These are phyloP conservation scores for Xylariaceae sp. DNA, from an alignment of 2,329 filamentous ascomycete species.

Conservation along the genomic window DNA sequence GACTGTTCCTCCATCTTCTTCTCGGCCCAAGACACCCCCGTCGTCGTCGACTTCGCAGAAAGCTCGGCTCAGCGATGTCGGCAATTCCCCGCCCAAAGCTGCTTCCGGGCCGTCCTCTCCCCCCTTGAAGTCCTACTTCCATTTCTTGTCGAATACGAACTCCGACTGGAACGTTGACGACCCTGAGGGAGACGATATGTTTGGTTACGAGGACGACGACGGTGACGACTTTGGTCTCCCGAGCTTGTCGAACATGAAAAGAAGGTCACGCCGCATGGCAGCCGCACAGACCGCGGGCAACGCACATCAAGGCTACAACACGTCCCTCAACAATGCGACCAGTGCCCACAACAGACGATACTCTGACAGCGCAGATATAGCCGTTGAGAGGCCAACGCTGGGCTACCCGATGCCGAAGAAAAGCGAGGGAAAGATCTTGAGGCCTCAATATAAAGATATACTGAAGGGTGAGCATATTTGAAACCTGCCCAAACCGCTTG, in stretches of 20 bases:
- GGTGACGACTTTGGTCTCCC: constrained; percentile 94
- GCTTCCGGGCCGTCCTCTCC: constrained; percentile 50
- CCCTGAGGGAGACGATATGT: constrained; percentile 61
- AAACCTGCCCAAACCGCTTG: too few relatives aligned
- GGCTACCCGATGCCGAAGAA: constrained; percentile 85
- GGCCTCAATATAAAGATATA: constrained; percentile 97
- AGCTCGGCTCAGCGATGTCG: constrained; percentile 45
- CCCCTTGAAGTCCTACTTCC: constrained; percentile 67
- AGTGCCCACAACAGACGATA: constrained; percentile 46
- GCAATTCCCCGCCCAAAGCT: constrained; percentile 46
- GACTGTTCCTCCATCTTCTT: constrained; percentile 50
- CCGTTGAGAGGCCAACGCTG: constrained; percentile 75
- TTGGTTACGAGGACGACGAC: constrained; percentile 76
- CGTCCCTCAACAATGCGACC: constrained; percentile 31
- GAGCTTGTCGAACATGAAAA: constrained; percentile 84
- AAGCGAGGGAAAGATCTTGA: constrained; percentile 86
- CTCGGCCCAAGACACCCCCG: constrained; percentile 69
- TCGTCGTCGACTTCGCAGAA: constrained; percentile 45
- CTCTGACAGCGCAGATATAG: constrained; percentile 88
- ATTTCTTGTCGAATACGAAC: constrained; percentile 72
- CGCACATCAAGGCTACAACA: constrained; percentile 23
- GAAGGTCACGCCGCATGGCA: constrained; percentile 52
- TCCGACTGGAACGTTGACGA: constrained; percentile 70
- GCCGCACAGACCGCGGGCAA: constrained; percentile 32
- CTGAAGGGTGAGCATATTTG: constrained; percentile 50